Base-by-base conservation (phyloP, 1,139 yeast genomes). In the Trichomonascaceae sp. region DNA sequence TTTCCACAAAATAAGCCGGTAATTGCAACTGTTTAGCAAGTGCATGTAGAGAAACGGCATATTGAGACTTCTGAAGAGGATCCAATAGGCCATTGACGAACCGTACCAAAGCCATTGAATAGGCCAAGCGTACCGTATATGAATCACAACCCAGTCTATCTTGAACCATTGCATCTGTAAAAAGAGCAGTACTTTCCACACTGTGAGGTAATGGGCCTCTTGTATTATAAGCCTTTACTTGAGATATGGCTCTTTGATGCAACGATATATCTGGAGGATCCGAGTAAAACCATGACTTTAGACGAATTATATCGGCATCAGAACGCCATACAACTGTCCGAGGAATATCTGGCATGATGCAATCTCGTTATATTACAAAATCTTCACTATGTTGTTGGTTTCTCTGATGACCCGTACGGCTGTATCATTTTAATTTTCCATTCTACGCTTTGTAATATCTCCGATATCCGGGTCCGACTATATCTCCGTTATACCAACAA, bases 71-170 rank as follows among this genome's bases (percentile, higher is more conserved):
- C 67, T 93, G 99, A 50, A 80, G 79, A 0, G 96, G 95, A 66
- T 95, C 99, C 46, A 95, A 71, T 27, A 90, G 70, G 1, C 98
- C 98, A 69, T 93, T 95, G 20, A 93, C 98, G 72, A 93, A 90
- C 56, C 96, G 74, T 27, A 90, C 83, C 8, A 93, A 63, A 0
- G 93, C 83, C 89, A 88, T 85, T 0, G 96, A 74, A 61, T 86
- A 84, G 1, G 86, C 75, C 58, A 83, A 66, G 53, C 83, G 69
- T 2, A 73, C 58, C 1, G 72, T 61, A 47, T 63, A 61, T 7
- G 68, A 43, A 54, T 67, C 67, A 15, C 20, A 38, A 8, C 66
- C 63, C 3, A 64, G 62, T 53, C 74, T 77, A 60, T 82, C 89
- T 39, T 72, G 65, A 9, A 84, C 61, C 2, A 72, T 62, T 0